Evolutionary conservation across 129 eudicot genomes (phyloP).

Genomic region (Erigeron canadensis): DNA sequence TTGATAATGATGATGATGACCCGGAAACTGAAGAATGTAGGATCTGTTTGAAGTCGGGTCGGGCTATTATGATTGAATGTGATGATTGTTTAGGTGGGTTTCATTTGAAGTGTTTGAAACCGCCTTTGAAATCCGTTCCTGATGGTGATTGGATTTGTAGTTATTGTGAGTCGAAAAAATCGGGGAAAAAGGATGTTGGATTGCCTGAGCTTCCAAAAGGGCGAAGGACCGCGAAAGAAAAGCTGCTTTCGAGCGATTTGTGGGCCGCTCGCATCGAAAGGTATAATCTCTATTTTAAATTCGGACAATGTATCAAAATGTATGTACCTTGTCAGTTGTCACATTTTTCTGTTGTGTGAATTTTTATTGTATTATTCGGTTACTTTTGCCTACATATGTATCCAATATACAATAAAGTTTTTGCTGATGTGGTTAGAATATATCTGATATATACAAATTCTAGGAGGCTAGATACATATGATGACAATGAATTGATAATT

Average conservation of each 20-base stretch:
- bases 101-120: constrained; percentile 89
- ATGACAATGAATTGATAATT: too few relatives aligned
- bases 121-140: constrained; percentile 72
- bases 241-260: constrained; percentile 77
- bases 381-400: too few relatives aligned
- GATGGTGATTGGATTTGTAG: constrained; percentile 91
- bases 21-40: constrained; percentile 94
- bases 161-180: constrained; percentile 61
- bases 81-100: constrained; percentile 93
- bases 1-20: constrained; percentile 70
- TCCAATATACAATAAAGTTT: too few relatives aligned
- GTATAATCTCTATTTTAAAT: constrained; percentile 30
- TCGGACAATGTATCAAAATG: background rate
- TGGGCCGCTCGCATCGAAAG: constrained; percentile 89
- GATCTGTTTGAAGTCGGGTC: constrained; percentile 66
- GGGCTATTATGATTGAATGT: constrained; percentile 73
- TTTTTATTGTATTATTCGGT: too few relatives aligned
- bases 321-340: too few relatives aligned
- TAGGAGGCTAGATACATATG: too few relatives aligned
- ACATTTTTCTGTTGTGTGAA: too few relatives aligned
- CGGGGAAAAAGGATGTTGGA: constrained; percentile 51
- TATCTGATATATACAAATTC: too few relatives aligned
- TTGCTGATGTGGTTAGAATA: too few relatives aligned
- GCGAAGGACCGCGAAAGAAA: constrained; percentile 75
- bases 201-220: constrained; percentile 51